Evolutionary conservation across 2,329 filamentous ascomycete species (phyloP), one percentile per base, ranked within the genome.

Genomic region (Apiospora rasikravindrae): DNA sequence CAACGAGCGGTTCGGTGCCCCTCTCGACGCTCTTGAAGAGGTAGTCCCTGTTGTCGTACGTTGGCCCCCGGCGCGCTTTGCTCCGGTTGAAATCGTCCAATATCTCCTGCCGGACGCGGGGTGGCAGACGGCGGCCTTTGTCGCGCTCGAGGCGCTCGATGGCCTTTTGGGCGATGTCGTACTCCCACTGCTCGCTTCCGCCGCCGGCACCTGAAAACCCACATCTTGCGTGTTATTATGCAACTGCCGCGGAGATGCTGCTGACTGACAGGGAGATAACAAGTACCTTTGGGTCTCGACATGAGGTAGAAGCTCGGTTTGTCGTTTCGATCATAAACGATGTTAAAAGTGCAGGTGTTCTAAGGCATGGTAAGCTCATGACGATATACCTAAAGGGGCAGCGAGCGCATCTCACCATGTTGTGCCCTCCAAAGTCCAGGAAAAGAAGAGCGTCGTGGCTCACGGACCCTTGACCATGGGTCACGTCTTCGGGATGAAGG

Each of bases 341-440:
- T 29, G 57, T 72, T 70, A n/a, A 73, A 70, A 4, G 67, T 72
- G 47, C 73, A 74, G 11, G 70, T 71, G 67, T 73, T 72, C 73
- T 74, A 22, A 6, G 29, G 7, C 53, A 22, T 37, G 53, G 3
- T 10, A 3, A 7, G 4, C 5, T 66, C 33, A 5, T 14, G 13
- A 19, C 14, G 19, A 11, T 33, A 22, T 42, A 7, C 19, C 16
- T 37, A 37, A 3, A 37, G n/a, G n/a, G n/a, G n/a, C n/a, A n/a
- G n/a, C n/a, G n/a, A n/a, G n/a, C 8, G 33, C 33, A 37, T 37
- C 73, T n/a, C 44, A 74, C 72, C 69, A 72, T 70, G 42, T 47
- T 74, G 44, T 74, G 72, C 2, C 73, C 73, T n/a, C 73, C 73
- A 53, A 74, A 73, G 42, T 74, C 73, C 11, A 74, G 24, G 24